A percentile compares a stretch with the other conserved stretches of the same genome.
Conservation (phyloP, 805 yeast genomes). For the Ogataea minuta region DNA sequence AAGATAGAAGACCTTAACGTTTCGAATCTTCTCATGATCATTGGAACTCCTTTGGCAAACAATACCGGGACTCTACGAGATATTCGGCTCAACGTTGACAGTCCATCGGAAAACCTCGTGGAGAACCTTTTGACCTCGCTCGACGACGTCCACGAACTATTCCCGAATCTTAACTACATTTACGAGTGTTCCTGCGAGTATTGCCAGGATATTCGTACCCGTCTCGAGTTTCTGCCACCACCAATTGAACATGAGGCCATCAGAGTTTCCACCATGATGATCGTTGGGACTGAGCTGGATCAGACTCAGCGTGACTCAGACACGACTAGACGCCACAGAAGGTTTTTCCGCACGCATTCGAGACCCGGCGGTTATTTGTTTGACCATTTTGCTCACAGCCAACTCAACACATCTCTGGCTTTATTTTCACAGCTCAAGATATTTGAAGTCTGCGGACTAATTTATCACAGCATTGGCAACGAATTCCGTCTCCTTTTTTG, state of each 20-base stretch:
- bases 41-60: slow-evolving; percentile 32
- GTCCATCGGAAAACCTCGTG: slow-evolving; percentile 33
- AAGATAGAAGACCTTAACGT: slow-evolving; percentile 29
- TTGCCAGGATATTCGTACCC: slow-evolving; percentile 20
- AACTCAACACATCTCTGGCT: slow-evolving; percentile 25
- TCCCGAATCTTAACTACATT: slow-evolving; percentile 31
- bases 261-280: slow-evolving; percentile 31
- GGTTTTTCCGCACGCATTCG: slow-evolving; percentile 20
- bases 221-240: slow-evolving; percentile 5
- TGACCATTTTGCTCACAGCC: slow-evolving; percentile 30
- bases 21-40: slow-evolving; percentile 34
- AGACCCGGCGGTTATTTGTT: slow-evolving; percentile 25
- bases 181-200: slow-evolving; percentile 26
- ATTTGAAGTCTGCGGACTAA: slow-evolving; percentile 34
- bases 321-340: slow-evolving; percentile 9
- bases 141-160: slow-evolving; percentile 30
- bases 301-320: slow-evolving; percentile 17
- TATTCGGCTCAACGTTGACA: slow-evolving; percentile 26
- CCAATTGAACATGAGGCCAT: slow-evolving; percentile 24
- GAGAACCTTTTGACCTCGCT: slow-evolving; percentile 29
- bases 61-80: slow-evolving; percentile 26
- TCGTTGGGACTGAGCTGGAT: slow-evolving; percentile 34
- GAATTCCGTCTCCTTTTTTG: slow-evolving; percentile 27
- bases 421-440: slow-evolving; percentile 22
- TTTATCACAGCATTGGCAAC: slow-evolving; percentile 21